phyloP scores from a whole-genome alignment of 352 stramenopile genomes.

The Globisporangium perplexum region DNA sequence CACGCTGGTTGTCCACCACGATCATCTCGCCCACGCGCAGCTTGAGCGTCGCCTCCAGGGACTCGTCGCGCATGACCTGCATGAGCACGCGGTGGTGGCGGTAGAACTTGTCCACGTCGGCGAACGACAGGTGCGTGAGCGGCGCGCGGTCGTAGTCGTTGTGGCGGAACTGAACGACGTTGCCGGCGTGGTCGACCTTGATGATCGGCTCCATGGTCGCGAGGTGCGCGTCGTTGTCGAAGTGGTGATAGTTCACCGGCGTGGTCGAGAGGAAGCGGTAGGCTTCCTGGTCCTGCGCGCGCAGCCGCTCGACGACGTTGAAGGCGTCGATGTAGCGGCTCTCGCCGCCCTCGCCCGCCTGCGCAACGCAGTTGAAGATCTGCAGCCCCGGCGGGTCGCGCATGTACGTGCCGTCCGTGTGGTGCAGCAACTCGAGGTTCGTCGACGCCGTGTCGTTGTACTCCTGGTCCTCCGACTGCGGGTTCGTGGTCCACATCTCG shows the following conservation, averaged over 20 bases:
- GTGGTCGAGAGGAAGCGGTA: slow-evolving; percentile 70
- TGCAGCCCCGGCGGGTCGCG: slow-evolving; percentile 81
- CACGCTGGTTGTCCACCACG: slow-evolving; percentile 54
- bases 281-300: slow-evolving; percentile 42
- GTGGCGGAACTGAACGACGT: slow-evolving; percentile 81
- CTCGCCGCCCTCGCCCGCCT: slow-evolving; percentile 63
- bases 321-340: slow-evolving; percentile 84
- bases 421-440: slow-evolving; percentile 76
- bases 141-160: slow-evolving; percentile 87
- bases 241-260: slow-evolving; percentile 67
- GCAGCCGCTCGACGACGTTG: slow-evolving; percentile 64
- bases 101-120: slow-evolving; percentile 73
- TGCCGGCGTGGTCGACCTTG: slow-evolving; percentile 56
- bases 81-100: slow-evolving; percentile 63
- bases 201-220: slow-evolving; percentile 82
- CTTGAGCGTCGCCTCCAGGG: slow-evolving; percentile 46
- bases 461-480: slow-evolving; percentile 47
- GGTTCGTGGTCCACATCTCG: slow-evolving; percentile 87
- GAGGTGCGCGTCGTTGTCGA: slow-evolving; percentile 71
- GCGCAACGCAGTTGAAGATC: slow-evolving; percentile 87
- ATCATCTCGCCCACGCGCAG: not conserved
- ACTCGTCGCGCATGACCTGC: slow-evolving; percentile 48
- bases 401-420: slow-evolving; percentile 89
- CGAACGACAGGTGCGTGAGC: slow-evolving; percentile 72
- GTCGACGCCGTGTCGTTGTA: slow-evolving; percentile 89